Conservation (phyloP, 306 rosid species). For the Castanea mollissima region DNA sequence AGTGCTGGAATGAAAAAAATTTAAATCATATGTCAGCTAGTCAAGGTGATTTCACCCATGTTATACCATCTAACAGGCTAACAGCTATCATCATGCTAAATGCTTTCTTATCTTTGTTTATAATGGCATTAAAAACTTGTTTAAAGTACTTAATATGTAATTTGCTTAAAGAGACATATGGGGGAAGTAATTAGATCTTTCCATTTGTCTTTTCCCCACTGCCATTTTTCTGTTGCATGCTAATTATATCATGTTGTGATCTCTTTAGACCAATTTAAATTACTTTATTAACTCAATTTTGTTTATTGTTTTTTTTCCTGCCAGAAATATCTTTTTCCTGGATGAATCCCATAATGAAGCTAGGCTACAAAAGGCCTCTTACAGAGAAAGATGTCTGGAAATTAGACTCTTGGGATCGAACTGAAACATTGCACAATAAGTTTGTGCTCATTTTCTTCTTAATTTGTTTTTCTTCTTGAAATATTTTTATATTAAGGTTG, state of each 20-base stretch:
- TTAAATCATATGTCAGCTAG: neutral
- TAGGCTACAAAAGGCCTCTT: conserved; percentile 78
- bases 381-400: conserved; percentile 93
- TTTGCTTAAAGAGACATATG: neutral
- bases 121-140: neutral
- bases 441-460: conserved; percentile 25
- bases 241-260: neutral
- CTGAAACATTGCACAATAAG: conserved; percentile 72
- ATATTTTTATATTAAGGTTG: conserved; percentile 9
- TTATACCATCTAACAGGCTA: neutral
- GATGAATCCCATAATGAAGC: conserved; percentile 80
- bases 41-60: neutral
- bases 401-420: conserved; percentile 84
- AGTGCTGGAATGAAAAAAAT: neutral
- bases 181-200: neutral
- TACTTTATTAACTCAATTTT: conserved; percentile 18
- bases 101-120: conserved; percentile 1
- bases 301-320: conserved; percentile 21
- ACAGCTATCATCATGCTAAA: neutral
- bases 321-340: conserved; percentile 68
- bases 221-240: neutral
- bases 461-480: neutral
- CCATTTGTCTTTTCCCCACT: neutral
- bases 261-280: conserved; percentile 5
- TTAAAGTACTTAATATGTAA: neutral